These are phyloP conservation scores for Moesziomyces antarcticus DNA, from an alignment of 1,284 basidiomycete genomes.

Conservation along the genomic window DNA sequence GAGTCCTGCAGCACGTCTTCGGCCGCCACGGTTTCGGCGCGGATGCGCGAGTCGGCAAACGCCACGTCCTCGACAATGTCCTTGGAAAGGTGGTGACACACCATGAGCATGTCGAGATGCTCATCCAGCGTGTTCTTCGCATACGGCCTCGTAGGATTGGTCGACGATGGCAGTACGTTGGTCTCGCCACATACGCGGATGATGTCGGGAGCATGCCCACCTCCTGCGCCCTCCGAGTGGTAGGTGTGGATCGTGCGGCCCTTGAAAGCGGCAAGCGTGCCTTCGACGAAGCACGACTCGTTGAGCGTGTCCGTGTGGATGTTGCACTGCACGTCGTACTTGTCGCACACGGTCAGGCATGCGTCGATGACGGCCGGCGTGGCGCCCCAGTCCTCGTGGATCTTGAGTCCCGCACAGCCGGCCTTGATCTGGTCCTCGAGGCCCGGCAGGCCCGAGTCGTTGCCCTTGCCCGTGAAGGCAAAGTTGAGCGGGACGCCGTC, in stretches of 20 bases:
- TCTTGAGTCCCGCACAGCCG: slow-evolving; percentile 89
- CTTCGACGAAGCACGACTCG: slow-evolving; percentile 81
- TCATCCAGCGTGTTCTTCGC: slow-evolving; percentile 93
- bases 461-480: slow-evolving; percentile 81
- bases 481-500: slow-evolving; percentile 92
- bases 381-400: slow-evolving; percentile 98
- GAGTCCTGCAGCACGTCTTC: slow-evolving; percentile 95
- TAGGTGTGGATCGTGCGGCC: slow-evolving; percentile 90
- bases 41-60: slow-evolving; percentile 96
- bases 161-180: slow-evolving; percentile 96
- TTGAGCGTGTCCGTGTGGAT: slow-evolving; percentile 91
- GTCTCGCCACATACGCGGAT: slow-evolving; percentile 90
- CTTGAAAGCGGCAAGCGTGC: slow-evolving; percentile 91
- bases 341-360: slow-evolving; percentile 82
- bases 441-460: slow-evolving; percentile 79
- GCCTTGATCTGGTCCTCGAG: slow-evolving; percentile 86
- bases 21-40: slow-evolving; percentile 95
- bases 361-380: slow-evolving; percentile 86
- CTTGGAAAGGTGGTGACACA: slow-evolving; percentile 70
- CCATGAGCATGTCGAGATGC: slow-evolving; percentile 98
- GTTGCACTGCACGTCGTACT: slow-evolving; percentile 96
- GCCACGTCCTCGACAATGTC: slow-evolving; percentile 83
- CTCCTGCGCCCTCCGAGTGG: slow-evolving; percentile 69
- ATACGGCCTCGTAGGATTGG: slow-evolving; percentile 95
- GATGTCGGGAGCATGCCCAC: slow-evolving; percentile 97